These are phyloP conservation scores for Magnolia officinalis DNA, from an alignment of 164 flowering plant species.

Conservation along the genomic window DNA sequence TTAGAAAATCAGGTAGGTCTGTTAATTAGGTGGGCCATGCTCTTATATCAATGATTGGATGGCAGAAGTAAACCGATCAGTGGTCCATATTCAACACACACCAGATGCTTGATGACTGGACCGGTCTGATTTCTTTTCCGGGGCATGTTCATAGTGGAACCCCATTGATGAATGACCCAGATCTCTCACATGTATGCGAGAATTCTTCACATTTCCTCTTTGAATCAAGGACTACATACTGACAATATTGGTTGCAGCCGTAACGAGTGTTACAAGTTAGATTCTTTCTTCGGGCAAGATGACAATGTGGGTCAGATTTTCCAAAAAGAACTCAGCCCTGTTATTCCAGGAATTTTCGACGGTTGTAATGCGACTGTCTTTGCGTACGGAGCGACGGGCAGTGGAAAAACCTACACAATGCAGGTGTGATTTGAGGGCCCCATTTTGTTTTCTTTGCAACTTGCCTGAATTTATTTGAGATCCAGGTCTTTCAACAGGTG, in stretches of 20 bases:
- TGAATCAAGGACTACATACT: background rate
- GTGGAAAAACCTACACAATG: constrained; percentile 94
- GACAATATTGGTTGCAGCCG: constrained; percentile 42
- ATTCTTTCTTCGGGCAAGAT: constrained; percentile 56
- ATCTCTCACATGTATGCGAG: no score
- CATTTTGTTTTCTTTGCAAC: background rate
- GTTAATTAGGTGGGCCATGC: no score
- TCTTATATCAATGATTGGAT: no score
- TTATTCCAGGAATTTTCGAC: constrained; percentile 66
- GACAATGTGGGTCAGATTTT: constrained; percentile 53
- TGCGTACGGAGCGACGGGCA: constrained; percentile 97
- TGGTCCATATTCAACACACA: no score
- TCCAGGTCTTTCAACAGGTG: no score
- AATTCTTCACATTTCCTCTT: no score
- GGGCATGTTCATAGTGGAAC: background rate
- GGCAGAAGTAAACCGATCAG: no score
- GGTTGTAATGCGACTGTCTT: constrained; percentile 83
- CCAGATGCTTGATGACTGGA: no score
- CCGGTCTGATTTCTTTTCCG: background rate
- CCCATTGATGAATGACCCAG: background rate
- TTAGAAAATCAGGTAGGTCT: no score
- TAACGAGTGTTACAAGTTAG: constrained; percentile 74
- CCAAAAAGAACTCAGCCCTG: constrained; percentile 62
- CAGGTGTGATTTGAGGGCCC: constrained; percentile 53
- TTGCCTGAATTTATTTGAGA: background rate